These are phyloP conservation scores for Rubia peregrina DNA, from an alignment of 305 asterid genomes.

Conservation along the genomic window DNA sequence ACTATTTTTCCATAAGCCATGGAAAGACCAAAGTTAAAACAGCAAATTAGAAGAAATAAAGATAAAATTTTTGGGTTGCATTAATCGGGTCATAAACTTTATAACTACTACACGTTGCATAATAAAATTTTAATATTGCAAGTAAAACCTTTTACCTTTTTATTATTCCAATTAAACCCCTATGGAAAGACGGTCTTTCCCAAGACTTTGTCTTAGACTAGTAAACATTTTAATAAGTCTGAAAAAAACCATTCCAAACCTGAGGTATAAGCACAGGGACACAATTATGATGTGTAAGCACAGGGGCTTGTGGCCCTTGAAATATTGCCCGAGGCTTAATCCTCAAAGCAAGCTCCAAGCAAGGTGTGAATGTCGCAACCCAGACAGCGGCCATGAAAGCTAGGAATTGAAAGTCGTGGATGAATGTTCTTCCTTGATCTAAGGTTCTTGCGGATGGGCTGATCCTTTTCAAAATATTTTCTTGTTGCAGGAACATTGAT, in stretches of 20 bases:
- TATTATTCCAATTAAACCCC: no score
- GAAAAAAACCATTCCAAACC: background rate
- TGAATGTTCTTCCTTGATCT: background rate
- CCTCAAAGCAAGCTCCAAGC: background rate
- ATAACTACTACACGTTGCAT: no score
- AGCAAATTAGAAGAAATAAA: no score
- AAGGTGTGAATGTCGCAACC: no score
- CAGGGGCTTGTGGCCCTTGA: background rate
- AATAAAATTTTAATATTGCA: no score
- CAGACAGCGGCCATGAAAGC: background rate
- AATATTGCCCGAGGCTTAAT: no score
- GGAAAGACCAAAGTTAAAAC: no score
- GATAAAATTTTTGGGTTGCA: no score
- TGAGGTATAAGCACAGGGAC: background rate
- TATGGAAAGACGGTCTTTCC: no score
- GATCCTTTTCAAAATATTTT: background rate
- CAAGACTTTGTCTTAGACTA: background rate
- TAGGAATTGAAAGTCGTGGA: background rate
- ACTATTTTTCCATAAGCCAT: no score
- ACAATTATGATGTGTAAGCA: background rate
- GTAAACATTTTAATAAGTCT: background rate
- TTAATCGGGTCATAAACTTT: no score
- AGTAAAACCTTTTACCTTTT: no score
- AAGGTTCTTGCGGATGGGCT: background rate
- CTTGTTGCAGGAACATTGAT: conserved; percentile 35